These are phyloP conservation scores for Yarrowia sp. DNA, from an alignment of 805 yeast genomes.

Conservation along the genomic window DNA sequence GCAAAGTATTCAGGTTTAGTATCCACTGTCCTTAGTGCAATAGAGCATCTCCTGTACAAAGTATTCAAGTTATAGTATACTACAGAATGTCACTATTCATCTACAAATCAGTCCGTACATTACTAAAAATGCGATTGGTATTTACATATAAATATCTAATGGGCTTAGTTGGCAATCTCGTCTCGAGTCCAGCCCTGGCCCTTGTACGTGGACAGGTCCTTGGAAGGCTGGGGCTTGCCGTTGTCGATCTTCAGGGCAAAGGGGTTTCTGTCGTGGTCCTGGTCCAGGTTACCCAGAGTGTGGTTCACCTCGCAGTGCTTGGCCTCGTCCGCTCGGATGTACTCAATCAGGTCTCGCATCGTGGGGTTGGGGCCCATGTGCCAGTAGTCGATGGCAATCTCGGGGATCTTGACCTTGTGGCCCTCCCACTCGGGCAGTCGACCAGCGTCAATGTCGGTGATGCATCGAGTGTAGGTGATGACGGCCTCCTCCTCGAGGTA, in stretches of 20 bases:
- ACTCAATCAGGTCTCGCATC: conserved; percentile 57
- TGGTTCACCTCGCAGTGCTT: conserved; percentile 79
- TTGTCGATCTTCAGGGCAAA: conserved; percentile 49
- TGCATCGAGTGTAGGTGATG: conserved; percentile 60
- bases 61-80: too few relatives aligned
- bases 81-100: too few relatives aligned
- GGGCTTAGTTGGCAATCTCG: conserved; percentile 34
- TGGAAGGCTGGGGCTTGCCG: conserved; percentile 40
- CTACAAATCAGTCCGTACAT: too few relatives aligned
- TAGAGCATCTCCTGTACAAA: too few relatives aligned
- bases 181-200: conserved; percentile 41
- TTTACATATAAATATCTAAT: conserved; percentile 13
- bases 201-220: conserved; percentile 36
- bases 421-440: conserved; percentile 49
- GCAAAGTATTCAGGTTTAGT: too few relatives aligned
- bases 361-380: conserved; percentile 51
- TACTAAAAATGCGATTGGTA: conserved; percentile 1
- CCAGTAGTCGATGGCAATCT: conserved; percentile 66
- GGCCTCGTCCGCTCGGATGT: conserved; percentile 73
- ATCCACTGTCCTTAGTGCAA: too few relatives aligned
- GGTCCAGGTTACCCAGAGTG: conserved; percentile 64
- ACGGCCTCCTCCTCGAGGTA: conserved; percentile 78
- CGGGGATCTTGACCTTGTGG: conserved; percentile 34
- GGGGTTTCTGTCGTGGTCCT: conserved; percentile 60
- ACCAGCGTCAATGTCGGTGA: conserved; percentile 53